A percentile compares a stretch with the other conserved stretches of the same genome.
Conservation (phyloP, 1,139 yeast genomes). For the Saccharomyces hybrid region DNA sequence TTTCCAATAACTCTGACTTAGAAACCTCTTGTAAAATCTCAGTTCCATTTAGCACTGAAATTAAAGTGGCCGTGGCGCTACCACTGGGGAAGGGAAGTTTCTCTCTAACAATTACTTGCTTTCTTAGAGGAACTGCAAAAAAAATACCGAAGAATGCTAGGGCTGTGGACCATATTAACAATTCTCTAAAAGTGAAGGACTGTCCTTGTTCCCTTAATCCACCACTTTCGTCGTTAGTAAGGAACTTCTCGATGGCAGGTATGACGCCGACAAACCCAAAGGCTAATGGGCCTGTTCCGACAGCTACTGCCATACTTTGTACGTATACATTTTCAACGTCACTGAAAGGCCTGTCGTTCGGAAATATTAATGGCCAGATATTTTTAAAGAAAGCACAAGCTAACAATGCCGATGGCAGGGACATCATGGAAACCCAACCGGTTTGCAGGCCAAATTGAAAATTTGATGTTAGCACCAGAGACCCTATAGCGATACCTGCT, state of each 20-base stretch:
- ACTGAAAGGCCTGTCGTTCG: constrained; percentile 44
- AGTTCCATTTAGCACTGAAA: constrained; percentile 75
- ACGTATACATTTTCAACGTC: constrained; percentile 91
- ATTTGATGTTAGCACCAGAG: constrained; percentile 75
- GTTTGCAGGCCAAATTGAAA: constrained; percentile 96
- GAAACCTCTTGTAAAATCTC: constrained; percentile 42
- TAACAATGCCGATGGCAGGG: constrained; percentile 85
- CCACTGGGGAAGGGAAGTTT: constrained; percentile 92
- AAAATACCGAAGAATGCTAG: constrained; percentile 91
- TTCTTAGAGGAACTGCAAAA: constrained; percentile 82
- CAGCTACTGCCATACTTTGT: constrained; percentile 91
- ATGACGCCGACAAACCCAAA: constrained; percentile 94
- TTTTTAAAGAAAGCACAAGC: constrained; percentile 70
- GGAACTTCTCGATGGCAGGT: constrained; percentile 88
- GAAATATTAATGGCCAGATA: constrained; percentile 33
- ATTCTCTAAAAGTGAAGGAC: constrained; percentile 39
- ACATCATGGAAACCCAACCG: constrained; percentile 99
- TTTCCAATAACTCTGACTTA: constrained; percentile 20
- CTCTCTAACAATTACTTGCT: constrained; percentile 76
- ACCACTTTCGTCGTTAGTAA: constrained; percentile 74
- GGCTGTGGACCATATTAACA: constrained; percentile 76
- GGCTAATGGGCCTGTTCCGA: constrained; percentile 94
- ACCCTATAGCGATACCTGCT: constrained; percentile 71
- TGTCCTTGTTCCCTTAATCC: constrained; percentile 34
- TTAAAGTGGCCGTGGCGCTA: constrained; percentile 88